Percentiles rank a stretch among this genome's conserved stretches.
These are phyloP conservation scores for Chaetomidium leptoderma DNA, from an alignment of 495 filamentous ascomycete species.

Conservation along the genomic window DNA sequence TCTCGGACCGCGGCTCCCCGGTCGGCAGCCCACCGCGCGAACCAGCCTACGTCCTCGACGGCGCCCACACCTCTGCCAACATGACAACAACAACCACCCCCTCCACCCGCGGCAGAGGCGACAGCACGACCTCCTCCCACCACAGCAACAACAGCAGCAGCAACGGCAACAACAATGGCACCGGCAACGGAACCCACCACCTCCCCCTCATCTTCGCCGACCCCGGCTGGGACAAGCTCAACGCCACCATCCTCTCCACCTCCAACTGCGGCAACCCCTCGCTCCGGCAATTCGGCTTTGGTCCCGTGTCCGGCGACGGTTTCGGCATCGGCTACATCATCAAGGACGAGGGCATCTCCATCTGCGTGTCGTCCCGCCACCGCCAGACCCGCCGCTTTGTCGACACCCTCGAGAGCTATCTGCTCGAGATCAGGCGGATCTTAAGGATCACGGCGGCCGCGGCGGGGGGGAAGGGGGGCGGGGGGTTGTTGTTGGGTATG, in stretches of 20 bases:
- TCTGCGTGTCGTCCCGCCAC: conserved; percentile 89
- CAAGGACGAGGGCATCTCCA: conserved; percentile 89
- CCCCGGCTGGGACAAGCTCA: conserved; percentile 86
- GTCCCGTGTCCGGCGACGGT: conserved; percentile 87
- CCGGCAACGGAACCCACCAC: conserved; percentile 21
- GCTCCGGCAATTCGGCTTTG: conserved; percentile 95
- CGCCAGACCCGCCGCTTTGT: conserved; percentile 87
- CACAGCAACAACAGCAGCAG: conserved; percentile 31
- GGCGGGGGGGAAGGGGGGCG: neutral
- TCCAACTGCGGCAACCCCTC: conserved; percentile 99
- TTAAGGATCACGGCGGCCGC: conserved; percentile 60
- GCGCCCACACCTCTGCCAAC: conserved; percentile 31
- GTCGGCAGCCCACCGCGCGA: conserved; percentile 51
- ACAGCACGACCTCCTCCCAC: conserved; percentile 23
- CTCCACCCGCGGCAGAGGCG: neutral
- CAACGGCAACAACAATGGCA: conserved; percentile 25
- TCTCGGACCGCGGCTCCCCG: conserved; percentile 45
- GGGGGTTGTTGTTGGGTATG: conserved; percentile 26
- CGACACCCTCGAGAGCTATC: conserved; percentile 81
- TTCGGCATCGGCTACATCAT: conserved; percentile 99
- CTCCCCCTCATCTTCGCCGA: conserved; percentile 85
- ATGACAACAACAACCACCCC: conserved; percentile 28
- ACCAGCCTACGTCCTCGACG: conserved; percentile 32
- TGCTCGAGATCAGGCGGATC: conserved; percentile 83
- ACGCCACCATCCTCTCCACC: conserved; percentile 89